Evolutionary conservation across 352 stramenopile species (phyloP).

Genomic region (Phytophthora melonis): DNA sequence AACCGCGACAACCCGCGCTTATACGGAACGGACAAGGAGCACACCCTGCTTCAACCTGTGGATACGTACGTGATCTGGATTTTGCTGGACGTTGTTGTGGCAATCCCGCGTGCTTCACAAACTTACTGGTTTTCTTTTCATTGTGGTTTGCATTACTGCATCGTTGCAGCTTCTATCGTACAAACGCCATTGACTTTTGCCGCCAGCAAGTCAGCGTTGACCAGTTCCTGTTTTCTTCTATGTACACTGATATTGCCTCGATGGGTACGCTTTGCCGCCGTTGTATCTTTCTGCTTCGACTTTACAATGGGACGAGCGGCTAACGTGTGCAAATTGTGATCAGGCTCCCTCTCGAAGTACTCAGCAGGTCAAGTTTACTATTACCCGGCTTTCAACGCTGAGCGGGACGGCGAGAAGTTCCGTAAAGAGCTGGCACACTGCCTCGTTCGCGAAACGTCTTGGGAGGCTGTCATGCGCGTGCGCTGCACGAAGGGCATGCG

Average conservation of each 20-base stretch:
- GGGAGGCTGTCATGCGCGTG: conserved; percentile 98
- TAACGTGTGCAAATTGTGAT: conserved; percentile 14
- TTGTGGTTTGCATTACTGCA: conserved; percentile 1
- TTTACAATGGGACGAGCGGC: conserved; percentile 6
- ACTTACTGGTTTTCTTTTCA: not conserved
- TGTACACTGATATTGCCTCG: conserved; percentile 98
- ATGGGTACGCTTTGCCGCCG: conserved; percentile 62
- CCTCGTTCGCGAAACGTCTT: conserved; percentile 94
- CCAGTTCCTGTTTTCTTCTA: conserved; percentile 96
- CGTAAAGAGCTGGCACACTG: conserved; percentile 92
- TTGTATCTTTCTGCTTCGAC: not conserved
- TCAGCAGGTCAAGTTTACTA: conserved; percentile 97
- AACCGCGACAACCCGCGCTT: conserved; percentile 87
- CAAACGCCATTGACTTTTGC: conserved; percentile 97
- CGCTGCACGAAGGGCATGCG: conserved; percentile 97
- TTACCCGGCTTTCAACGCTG: conserved; percentile 95
- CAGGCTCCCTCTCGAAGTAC: conserved; percentile 94
- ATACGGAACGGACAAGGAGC: conserved; percentile 89
- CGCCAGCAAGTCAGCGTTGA: conserved; percentile 99
- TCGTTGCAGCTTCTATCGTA: conserved; percentile 86
- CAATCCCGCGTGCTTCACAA: not conserved
- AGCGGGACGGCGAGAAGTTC: conserved; percentile 94
- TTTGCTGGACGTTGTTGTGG: not conserved
- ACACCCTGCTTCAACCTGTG: conserved; percentile 91
- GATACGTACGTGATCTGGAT: conserved; percentile 67